phyloP scores from a whole-genome alignment of 441 rosid genomes.

The Cnidoscolus chayamansa region DNA sequence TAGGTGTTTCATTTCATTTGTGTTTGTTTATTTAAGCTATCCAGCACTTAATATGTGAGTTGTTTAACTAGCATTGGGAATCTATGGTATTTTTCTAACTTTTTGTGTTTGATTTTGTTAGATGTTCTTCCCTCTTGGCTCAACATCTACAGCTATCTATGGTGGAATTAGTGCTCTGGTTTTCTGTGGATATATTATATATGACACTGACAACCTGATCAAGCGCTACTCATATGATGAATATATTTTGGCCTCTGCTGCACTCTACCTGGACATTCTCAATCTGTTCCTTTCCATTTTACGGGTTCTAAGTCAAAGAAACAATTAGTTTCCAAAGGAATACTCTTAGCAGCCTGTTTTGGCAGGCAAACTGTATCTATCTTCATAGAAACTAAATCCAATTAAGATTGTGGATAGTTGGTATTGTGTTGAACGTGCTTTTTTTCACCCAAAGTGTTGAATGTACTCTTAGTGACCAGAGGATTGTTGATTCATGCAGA shows the following conservation, averaged over 20 bases:
- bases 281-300: slow-evolving; percentile 80
- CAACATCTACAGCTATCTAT: slow-evolving; percentile 64
- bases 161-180: slow-evolving; percentile 75
- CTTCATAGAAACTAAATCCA: not conserved
- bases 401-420: slow-evolving; percentile 12
- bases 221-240: slow-evolving; percentile 87
- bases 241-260: slow-evolving; percentile 73
- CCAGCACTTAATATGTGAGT: not conserved
- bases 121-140: slow-evolving; percentile 84
- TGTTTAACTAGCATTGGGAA: not conserved
- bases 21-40: not conserved
- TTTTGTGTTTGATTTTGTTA: slow-evolving; percentile 24
- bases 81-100: not conserved
- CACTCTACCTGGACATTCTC: slow-evolving; percentile 84
- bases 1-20: slow-evolving; percentile 7
- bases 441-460: not conserved
- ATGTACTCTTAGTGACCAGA: not conserved
- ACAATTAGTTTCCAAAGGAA: slow-evolving; percentile 38
- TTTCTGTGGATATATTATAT: slow-evolving; percentile 81
- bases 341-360: not conserved
- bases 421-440: not conserved
- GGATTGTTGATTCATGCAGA: not conserved
- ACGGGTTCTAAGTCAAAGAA: slow-evolving; percentile 61
- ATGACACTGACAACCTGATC: slow-evolving; percentile 79
- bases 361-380: not conserved